Base-by-base conservation (phyloP, 1,139 yeast species). In the Scheffersomyces quercinus region DNA sequence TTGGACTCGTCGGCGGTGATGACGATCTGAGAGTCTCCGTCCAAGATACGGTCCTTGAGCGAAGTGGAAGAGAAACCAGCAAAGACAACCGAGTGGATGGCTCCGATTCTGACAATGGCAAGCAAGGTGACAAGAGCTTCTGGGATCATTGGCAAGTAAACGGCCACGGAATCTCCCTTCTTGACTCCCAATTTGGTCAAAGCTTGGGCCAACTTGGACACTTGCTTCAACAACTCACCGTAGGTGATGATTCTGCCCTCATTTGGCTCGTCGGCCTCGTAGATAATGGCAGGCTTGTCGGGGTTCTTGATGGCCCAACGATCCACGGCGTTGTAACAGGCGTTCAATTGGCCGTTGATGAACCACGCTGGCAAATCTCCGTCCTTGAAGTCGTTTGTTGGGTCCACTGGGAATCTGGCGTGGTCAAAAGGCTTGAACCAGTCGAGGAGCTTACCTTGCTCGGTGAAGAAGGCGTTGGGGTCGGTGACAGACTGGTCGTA, bases 131-230 rank as follows among this genome's bases (percentile, higher is more conserved):
- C 76, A 49, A 87, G 57, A 2, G 93, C 91, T 66, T 86, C 90
- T 28, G 95, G 93, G 50, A 85, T 83, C 95, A 87, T 87, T 52
- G 95, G 95, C 64, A 87, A 73, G 64, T 87, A 87, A 39, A 87
- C 91, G 3, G 95, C 95, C 36, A 87, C 93, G 5, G 91, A 82
- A 59, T 87, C 95, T 50, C 93, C 93, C 66, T 86, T 86, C 57
- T 77, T 76, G 49, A 86, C 91, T 47, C 91, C 91, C 59, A 82
- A 67, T 52, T 72, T 73, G 51, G 73, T 75, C 66, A 83, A 77
- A 47, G 85, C 82, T 55, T 83, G 89, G 7, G 90, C 87, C 58
- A 85, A 77, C 58, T 81, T 81, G 43, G 81, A 81, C 42, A 86
- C 89, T 42, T 86, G 75, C 59, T 81, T 80, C 54, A 87, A 73